Base-by-base conservation (phyloP, 2,329 filamentous ascomycete species). In the Epichloe gansuensis region DNA sequence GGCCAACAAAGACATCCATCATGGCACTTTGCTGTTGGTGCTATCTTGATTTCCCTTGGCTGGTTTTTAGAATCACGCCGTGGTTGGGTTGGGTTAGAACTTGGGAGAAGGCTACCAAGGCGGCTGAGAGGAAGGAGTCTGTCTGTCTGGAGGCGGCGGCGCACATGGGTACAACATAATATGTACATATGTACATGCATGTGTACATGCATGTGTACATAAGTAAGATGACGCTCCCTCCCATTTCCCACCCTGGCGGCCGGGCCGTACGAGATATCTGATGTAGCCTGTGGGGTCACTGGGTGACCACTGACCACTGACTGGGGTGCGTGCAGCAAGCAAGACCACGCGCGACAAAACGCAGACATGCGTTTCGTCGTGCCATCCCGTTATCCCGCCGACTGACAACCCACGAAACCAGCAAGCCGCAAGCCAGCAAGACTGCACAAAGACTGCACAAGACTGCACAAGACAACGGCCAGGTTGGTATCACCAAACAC, bases 281-380 rank as follows among this genome's bases (percentile, higher is more conserved):
- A 39, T 39, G 37, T 39, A 13, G 37, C 37, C 15, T 39, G 37
- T 39, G 37, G 37, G 37, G 37, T 39, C 8, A 31, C 23, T 37
- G 34, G 34, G 34, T 21, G 17, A 21, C 17, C 17, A 21, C 3
- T 21, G 17, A 21, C 17, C 17, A 21, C 3, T 37, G 3, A 8
- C 37, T 42, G 46, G 46, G 51, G 51, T 52, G 46, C 51, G 39
- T 21, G 17, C 17, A 21, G 45, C 43, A 38, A 51, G 39, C 28
- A 45, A 38, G 39, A 17, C n/a, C 23, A 31, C 37, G 25, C 47
- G 38, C 37, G 47, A 23, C 11, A 37, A 47, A 37, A 31, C 17
- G 8, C 37, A 42, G 17, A 35, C 31, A 48, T 3, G 37, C 48
- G 35, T 42, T 35, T 41, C 6, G 39, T 21, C 41, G 48, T 15